Conservation (phyloP, 306 rosid species). For the Vicia sativa region DNA sequence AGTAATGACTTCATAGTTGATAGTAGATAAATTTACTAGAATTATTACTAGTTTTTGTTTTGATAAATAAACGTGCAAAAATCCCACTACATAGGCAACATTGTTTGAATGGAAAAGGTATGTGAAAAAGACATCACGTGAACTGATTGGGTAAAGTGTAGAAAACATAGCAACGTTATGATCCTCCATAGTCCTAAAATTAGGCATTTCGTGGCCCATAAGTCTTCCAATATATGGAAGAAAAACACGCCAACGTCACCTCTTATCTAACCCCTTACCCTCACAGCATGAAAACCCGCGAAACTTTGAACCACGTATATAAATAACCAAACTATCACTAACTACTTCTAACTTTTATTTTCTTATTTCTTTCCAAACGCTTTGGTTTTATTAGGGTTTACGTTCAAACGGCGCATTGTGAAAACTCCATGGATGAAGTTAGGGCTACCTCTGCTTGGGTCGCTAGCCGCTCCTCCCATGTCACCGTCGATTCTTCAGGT, state of each 20-base stretch:
- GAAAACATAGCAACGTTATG: too few relatives aligned
- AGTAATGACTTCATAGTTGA: too few relatives aligned
- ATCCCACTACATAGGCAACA: too few relatives aligned
- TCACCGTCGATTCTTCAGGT: slow-evolving; percentile 82
- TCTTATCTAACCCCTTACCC: background rate
- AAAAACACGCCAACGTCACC: background rate
- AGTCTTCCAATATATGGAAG: too few relatives aligned
- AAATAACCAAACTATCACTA: background rate
- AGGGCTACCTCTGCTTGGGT: slow-evolving; percentile 95
- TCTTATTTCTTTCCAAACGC: background rate
- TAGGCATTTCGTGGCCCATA: background rate
- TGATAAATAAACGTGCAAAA: too few relatives aligned
- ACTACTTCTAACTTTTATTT: background rate
- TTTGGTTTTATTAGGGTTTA: slow-evolving; percentile 47
- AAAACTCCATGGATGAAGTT: slow-evolving; percentile 75
- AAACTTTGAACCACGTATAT: slow-evolving; percentile 45
- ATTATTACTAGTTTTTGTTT: too few relatives aligned
- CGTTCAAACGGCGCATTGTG: slow-evolving; percentile 31
- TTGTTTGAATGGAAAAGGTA: too few relatives aligned
- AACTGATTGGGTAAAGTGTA: too few relatives aligned
- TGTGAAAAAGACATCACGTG: too few relatives aligned
- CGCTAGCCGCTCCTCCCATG: slow-evolving; percentile 79
- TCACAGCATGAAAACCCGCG: slow-evolving; percentile 52
- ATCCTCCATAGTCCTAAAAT: background rate
- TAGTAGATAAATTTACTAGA: too few relatives aligned